phyloP scores from a whole-genome alignment of 2,329 filamentous ascomycete species.

The Colletotrichum neosansevieriae region DNA sequence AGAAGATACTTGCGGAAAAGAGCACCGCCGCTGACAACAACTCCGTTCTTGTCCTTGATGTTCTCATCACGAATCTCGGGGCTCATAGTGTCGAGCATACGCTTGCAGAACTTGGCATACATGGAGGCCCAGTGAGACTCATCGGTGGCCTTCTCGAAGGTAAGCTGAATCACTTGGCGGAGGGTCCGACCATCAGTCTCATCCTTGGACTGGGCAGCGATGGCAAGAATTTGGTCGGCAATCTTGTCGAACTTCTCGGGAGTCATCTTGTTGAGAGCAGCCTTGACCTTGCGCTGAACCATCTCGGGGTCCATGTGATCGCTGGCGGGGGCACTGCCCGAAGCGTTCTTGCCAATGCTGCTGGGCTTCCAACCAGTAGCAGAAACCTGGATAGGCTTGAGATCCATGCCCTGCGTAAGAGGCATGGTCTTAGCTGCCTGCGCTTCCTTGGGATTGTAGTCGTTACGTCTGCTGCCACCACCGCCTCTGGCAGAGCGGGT shows the following conservation, averaged over 20 bases:
- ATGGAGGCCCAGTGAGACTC: conserved; percentile 98
- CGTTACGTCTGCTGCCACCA: conserved; percentile 72
- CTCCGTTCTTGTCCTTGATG: conserved; percentile 89
- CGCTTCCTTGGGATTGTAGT: conserved; percentile 69
- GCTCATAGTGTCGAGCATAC: conserved; percentile 96
- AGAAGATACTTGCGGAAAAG: conserved; percentile 98
- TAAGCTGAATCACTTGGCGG: conserved; percentile 97
- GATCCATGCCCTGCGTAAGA: conserved; percentile 83
- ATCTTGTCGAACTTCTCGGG: conserved; percentile 99
- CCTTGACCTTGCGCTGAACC: conserved; percentile 99
- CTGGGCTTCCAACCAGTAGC: conserved; percentile 90
- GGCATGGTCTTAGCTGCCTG: conserved; percentile 90
- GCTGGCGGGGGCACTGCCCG: conserved; percentile 53
- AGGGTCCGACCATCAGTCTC: conserved; percentile 94
- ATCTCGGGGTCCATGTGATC: conserved; percentile 85
- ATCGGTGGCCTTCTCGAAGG: conserved; percentile 98
- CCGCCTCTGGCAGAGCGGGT: conserved; percentile 67
- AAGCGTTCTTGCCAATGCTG: conserved; percentile 67
- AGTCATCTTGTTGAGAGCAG: conserved; percentile 99
- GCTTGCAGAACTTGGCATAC: conserved; percentile 98
- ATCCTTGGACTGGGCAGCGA: conserved; percentile 94
- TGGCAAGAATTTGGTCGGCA: conserved; percentile 89
- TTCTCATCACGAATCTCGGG: conserved; percentile 94
- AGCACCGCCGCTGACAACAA: conserved; percentile 90
- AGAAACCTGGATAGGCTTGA: conserved; percentile 82